These are phyloP conservation scores for Prunus dulcis DNA, from an alignment of 306 rosid genomes.

Conservation along the genomic window DNA sequence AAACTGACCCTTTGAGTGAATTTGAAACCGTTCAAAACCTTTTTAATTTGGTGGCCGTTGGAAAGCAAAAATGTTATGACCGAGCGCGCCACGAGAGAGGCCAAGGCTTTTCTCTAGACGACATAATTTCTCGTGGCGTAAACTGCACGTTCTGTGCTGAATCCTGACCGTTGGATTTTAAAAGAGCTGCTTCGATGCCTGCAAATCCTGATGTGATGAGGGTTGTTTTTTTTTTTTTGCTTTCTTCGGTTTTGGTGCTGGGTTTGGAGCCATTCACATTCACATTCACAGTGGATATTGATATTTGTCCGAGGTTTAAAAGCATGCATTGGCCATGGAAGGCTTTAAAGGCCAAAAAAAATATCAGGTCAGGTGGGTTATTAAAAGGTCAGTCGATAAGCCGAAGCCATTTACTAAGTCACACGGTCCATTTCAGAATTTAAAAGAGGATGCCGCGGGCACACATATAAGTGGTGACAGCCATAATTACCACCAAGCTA, in stretches of 20 bases:
- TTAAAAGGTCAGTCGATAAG: background rate
- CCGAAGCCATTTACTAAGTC: background rate
- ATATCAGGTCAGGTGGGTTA: background rate
- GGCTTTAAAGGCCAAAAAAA: background rate
- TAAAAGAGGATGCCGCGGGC: constrained; percentile 7
- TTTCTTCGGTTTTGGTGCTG: background rate
- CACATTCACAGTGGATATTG: background rate
- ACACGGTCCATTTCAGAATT: background rate
- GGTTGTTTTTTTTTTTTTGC: background rate
- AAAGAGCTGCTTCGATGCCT: background rate
- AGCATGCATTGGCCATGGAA: background rate
- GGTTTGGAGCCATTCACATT: background rate
- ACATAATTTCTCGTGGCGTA: constrained; percentile 23
- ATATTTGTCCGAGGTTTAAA: background rate
- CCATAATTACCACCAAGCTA: constrained; percentile 1
- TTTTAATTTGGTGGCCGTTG: constrained; percentile 37
- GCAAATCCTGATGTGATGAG: background rate
- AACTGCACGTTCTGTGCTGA: constrained; percentile 3
- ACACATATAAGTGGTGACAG: background rate
- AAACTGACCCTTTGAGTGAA: background rate
- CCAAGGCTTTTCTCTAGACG: background rate
- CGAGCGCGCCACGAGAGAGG: background rate
- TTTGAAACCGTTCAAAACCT: constrained; percentile 26
- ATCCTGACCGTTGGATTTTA: constrained; percentile 18
- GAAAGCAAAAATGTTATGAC: constrained; percentile 43